Evolutionary conservation across 176 grass and related monocot genomes (phyloP).

Genomic region (Melocanna baccifera): DNA sequence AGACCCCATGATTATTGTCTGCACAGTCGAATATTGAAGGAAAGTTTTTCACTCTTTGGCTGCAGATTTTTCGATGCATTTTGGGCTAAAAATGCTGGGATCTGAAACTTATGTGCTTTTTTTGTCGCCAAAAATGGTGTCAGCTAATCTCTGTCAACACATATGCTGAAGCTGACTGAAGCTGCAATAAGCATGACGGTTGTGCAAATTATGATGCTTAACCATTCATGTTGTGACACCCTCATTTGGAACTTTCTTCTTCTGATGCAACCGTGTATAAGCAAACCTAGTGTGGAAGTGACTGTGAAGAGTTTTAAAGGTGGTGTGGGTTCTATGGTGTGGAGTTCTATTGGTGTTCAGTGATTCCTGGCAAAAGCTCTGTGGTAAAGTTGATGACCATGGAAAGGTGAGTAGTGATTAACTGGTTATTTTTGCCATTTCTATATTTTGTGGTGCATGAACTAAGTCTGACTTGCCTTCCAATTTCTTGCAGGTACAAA

Average conservation of each 20-base stretch:
- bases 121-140: constrained; percentile 12
- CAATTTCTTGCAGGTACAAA: constrained; percentile 59
- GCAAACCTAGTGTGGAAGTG: constrained; percentile 15
- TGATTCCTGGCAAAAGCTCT: constrained; percentile 27
- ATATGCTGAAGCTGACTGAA: constrained; percentile 13
- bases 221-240: constrained; percentile 34
- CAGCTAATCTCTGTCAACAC: not conserved
- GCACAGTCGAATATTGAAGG: not conserved
- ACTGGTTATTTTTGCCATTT: not conserved
- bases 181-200: constrained; percentile 52
- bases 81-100: constrained; percentile 33
- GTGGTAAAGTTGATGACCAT: constrained; percentile 33
- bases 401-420: constrained; percentile 40
- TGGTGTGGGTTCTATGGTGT: not conserved
- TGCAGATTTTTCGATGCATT: constrained; percentile 44
- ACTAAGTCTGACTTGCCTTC: not conserved
- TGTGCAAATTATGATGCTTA: constrained; percentile 43
- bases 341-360: constrained; percentile 37
- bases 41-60: not conserved
- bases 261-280: constrained; percentile 34
- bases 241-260: constrained; percentile 44
- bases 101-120: constrained; percentile 30
- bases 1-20: not conserved
- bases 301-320: constrained; percentile 13
- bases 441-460: not conserved